A percentile compares a stretch with the other conserved stretches of the same genome.
Evolutionary conservation across 75 land plant species (phyloP).

Genomic region (Larix kaempferi): DNA sequence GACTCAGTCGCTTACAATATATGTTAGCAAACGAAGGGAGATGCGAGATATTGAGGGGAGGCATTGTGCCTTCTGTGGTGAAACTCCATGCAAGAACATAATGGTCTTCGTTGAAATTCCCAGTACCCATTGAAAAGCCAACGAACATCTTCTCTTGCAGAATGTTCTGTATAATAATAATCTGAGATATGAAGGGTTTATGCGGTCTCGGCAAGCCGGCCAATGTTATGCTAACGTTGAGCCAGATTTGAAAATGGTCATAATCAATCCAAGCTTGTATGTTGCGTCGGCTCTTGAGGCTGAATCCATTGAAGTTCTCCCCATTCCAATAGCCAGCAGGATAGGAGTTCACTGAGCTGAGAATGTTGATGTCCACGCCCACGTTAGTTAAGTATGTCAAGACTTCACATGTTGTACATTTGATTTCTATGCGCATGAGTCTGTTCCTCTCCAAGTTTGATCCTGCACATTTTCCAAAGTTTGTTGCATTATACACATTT

Average conservation of each 20-base stretch:
- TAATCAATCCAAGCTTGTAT: conserved; percentile 21
- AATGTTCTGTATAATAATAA: not conserved
- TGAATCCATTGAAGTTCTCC: too few species aligned
- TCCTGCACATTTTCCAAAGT: too few species aligned
- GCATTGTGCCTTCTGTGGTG: not conserved
- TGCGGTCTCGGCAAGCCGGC: not conserved
- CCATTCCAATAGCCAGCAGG: too few species aligned
- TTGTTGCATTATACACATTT: too few species aligned
- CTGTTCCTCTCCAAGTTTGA: too few species aligned
- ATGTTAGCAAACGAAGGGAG: too few species aligned
- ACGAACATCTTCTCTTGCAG: not conserved
- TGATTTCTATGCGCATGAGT: too few species aligned
- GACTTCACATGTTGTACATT: too few species aligned
- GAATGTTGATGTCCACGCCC: too few species aligned
- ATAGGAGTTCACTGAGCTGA: too few species aligned
- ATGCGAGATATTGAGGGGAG: not conserved
- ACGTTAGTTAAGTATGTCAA: too few species aligned
- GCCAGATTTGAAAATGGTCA: not conserved
- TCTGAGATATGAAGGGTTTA: not conserved
- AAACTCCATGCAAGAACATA: conserved; percentile 17
- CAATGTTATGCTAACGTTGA: not conserved
- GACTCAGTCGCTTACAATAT: too few species aligned
- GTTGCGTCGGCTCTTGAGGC: not conserved
- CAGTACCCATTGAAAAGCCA: not conserved
- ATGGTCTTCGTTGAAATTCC: not conserved